Base-by-base conservation (phyloP, 352 stramenopile species). In the Phytophthora lateralis region DNA sequence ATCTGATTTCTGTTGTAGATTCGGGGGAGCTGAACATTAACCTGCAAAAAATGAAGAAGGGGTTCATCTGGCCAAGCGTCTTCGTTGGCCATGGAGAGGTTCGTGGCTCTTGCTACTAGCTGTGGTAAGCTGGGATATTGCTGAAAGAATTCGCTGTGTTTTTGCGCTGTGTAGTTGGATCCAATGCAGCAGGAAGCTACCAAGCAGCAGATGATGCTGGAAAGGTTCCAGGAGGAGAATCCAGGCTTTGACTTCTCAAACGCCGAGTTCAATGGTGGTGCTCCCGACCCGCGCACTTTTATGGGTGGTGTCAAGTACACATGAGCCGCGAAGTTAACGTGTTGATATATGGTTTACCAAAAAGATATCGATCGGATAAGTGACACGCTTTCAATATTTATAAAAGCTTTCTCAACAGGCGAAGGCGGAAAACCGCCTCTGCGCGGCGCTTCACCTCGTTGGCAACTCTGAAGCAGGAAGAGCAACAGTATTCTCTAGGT, bases 181-280 rank as follows among this genome's bases (percentile, higher is more conserved):
- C 90, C 90, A 21, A 61, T 98, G 24, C 89, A 91, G 32, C 86
- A 97, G 41, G 85, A 98, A 72, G 86, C 96, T 60, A 94, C 97
- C 15, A 95, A 98, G 71, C 93, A 98, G 66, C 88, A 98, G 69
- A 84, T 99, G 63, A 98, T 99, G 93, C 76, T 99, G 21, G 97
- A 99, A 77, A 79, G 97, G 27, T 99, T 99, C 76, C 95, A 99
- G 71, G 94, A 98, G 68, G 97, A 99, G 73, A 97, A 99, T 75
- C 96, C 97, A n/a, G 96, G 97, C 24, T 99, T 99, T 66, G 97
- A 99, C 60, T 99, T 99, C 82, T 97, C 94, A 11, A 90, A 96
- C 51, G 97, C 97, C 26, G 88, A 98, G 60, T 99, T 99, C 67
- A 99, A 98, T 76, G 97, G 97, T 5, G 69, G 86, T 27, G 96